A percentile compares a stretch with the other conserved stretches of the same genome.
Conservation (phyloP, 306 rosid species). For the Medicago ruthenica region DNA sequence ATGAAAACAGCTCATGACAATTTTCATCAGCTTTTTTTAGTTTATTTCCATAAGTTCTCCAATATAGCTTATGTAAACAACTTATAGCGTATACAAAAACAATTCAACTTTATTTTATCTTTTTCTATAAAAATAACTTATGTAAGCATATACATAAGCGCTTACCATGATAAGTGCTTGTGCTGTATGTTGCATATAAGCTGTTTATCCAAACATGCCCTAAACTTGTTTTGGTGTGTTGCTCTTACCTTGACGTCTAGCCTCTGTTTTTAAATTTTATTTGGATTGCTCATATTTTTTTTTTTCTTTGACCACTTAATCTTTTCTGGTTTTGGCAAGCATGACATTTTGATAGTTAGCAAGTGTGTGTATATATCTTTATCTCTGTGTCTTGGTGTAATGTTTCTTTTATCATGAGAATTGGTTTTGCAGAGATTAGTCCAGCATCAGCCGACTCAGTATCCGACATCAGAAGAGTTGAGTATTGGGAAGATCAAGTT, state of each 20-base stretch:
- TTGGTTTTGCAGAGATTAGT: slow-evolving; percentile 79
- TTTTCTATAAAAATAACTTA: too few relatives aligned
- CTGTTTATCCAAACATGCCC: too few relatives aligned
- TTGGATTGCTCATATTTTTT: neutral
- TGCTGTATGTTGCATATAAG: neutral
- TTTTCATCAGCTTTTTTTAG: too few relatives aligned
- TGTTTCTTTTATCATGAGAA: slow-evolving; percentile 40
- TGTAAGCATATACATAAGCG: too few relatives aligned
- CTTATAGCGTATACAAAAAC: too few relatives aligned
- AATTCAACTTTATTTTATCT: too few relatives aligned
- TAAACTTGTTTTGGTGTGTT: neutral
- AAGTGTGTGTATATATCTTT: neutral
- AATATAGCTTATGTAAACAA: too few relatives aligned
- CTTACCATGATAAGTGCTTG: neutral
- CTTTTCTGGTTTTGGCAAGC: slow-evolving; percentile 26
- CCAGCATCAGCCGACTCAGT: slow-evolving; percentile 94
- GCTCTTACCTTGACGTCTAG: neutral
- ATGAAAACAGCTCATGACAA: too few relatives aligned
- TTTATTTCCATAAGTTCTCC: too few relatives aligned
- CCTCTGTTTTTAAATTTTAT: neutral
- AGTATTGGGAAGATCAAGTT: slow-evolving; percentile 95
- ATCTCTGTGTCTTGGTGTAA: slow-evolving; percentile 17
- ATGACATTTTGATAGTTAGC: neutral
- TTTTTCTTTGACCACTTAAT: neutral
- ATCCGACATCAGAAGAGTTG: slow-evolving; percentile 91